A percentile compares a stretch with the other conserved stretches of the same genome.
phyloP scores from a whole-genome alignment of 768 basidiomycete species.

The Pholiota molesta region DNA sequence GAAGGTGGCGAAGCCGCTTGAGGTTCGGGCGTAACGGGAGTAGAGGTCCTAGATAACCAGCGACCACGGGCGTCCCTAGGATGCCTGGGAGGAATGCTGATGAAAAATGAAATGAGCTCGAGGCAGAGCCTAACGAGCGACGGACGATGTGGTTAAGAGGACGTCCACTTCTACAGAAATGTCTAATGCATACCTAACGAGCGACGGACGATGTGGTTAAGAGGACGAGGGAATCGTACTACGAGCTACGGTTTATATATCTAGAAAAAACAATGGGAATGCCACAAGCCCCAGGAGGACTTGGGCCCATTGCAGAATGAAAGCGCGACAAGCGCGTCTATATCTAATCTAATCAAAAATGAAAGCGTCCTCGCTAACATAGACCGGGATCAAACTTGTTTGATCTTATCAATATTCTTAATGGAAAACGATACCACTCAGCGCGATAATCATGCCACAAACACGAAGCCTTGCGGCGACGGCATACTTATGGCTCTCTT shows the following conservation, averaged over 20 bases:
- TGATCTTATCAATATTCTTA: too few species aligned
- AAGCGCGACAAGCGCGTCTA: background rate
- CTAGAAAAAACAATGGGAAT: background rate
- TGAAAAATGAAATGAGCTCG: background rate
- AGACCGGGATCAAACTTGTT: background rate
- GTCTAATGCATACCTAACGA: background rate
- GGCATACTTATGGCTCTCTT: background rate
- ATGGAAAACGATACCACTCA: background rate
- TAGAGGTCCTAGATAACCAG: too few species aligned
- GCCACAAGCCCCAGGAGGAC: background rate
- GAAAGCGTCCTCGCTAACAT: background rate
- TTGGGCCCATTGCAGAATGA: background rate
- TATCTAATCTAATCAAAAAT: background rate
- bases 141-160: background rate
- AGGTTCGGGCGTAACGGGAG: too few species aligned
- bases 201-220: background rate
- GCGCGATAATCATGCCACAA: background rate
- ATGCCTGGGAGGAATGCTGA: too few species aligned
- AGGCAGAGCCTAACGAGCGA: background rate
- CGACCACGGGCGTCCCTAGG: too few species aligned
- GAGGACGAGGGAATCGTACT: background rate
- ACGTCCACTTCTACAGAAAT: too few species aligned
- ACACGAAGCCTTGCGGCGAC: background rate
- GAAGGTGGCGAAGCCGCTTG: too few species aligned
- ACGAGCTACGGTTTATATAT: background rate